Evolutionary conservation across 306 rosid species (phyloP), one percentile per base, ranked within the genome.

Genomic region (Glycyrrhiza uralensis): DNA sequence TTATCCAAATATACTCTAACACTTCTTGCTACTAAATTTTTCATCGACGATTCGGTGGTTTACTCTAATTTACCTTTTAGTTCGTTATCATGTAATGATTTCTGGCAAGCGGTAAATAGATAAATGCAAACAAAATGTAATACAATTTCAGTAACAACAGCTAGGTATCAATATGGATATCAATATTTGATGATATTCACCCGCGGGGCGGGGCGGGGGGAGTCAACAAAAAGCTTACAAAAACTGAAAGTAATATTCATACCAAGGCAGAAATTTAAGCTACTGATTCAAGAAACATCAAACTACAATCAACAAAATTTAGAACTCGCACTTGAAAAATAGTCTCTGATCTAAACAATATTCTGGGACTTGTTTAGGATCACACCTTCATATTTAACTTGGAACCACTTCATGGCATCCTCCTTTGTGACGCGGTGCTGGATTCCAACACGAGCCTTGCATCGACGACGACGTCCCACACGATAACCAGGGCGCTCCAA

Each of bases 391-490:
- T 92, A 89, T 66, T 89, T 92, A 79, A 85, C 90, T 77, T 92
- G 94, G 85, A 92, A 92, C 97, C 97, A 92, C 80, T 92, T 92
- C 94, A 92, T 89, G n/a, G 97, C 80, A 74, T 89, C 97, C 9
- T 92, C 97, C 83, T 92, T 92, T 0, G 94, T 87, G 41, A 92
- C 96, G 7, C 96, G 83, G 67, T 92, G 96, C 77, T 84, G 96
- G 77, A 92, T 92, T 38, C 97, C 96, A 32, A 92, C 92, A 11
- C 84, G 84, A 47, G 93, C 29, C 77, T 92, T 92, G 92, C 96
- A 87, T 15, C 93, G 75, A 14, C 88, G 87, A 4, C 94, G 89
- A 0, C 90, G 90, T 4, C 96, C 96, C 1, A 92, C 97, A 45
- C 97, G 93, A 35, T 87, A 87, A 1, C 97, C 92, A 0, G 92